A percentile compares a stretch with the other conserved stretches of the same genome.
Evolutionary conservation across 805 yeast genomes (phyloP).

Genomic region (Metschnikowia vanudenii): DNA sequence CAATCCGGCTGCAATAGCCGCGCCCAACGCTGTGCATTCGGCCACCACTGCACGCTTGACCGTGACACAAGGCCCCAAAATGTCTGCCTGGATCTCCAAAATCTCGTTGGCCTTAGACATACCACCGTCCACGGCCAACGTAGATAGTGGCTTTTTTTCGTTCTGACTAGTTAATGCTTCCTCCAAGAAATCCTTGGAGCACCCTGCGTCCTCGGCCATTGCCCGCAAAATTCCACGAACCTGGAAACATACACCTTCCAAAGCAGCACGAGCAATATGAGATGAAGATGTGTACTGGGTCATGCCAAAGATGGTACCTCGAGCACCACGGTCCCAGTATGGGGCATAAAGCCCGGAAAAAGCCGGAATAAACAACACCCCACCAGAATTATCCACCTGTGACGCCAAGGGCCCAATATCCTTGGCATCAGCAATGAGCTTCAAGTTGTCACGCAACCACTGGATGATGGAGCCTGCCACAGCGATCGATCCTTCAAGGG

Average conservation of each 20-base stretch:
- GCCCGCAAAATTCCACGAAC: conserved; percentile 87
- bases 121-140: conserved; percentile 88
- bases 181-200: conserved; percentile 56
- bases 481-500: conserved; percentile 93
- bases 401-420: conserved; percentile 91
- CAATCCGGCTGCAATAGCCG: conserved; percentile 93
- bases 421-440: conserved; percentile 73
- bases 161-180: conserved; percentile 47
- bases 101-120: conserved; percentile 89
- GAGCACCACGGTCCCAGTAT: conserved; percentile 89
- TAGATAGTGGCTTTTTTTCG: conserved; percentile 44
- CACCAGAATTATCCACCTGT: conserved; percentile 77
- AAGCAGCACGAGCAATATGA: conserved; percentile 91
- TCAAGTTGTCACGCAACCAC: conserved; percentile 90
- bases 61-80: conserved; percentile 81
- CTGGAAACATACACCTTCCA: conserved; percentile 94
- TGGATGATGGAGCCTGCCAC: conserved; percentile 94
- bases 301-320: conserved; percentile 91
- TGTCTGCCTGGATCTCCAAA: conserved; percentile 91
- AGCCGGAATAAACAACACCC: conserved; percentile 93
- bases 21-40: conserved; percentile 94
- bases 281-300: conserved; percentile 90
- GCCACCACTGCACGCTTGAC: conserved; percentile 78
- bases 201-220: conserved; percentile 83
- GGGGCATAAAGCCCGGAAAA: conserved; percentile 94